phyloP scores from a whole-genome alignment of 2,329 filamentous ascomycete species.

The Trichoderma endophyticum region DNA sequence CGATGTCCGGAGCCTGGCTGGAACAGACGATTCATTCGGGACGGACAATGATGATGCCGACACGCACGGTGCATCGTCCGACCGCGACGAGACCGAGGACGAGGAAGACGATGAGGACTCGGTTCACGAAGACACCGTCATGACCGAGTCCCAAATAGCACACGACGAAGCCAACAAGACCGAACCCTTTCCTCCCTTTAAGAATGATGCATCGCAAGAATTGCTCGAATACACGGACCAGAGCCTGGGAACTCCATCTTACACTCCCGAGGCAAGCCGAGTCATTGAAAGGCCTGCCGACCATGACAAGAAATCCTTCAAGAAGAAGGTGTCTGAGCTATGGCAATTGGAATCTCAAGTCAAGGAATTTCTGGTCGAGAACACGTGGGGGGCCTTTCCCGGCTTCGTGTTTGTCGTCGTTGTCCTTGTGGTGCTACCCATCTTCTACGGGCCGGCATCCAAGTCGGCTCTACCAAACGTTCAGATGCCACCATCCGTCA shows the following conservation, averaged over 20 bases:
- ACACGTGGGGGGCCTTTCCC: slow-evolving; percentile 25
- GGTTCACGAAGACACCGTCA: slow-evolving; percentile 15
- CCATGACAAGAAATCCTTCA: slow-evolving; percentile 20
- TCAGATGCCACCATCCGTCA: slow-evolving; percentile 20
- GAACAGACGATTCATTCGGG: slow-evolving; percentile 47
- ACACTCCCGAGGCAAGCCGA: slow-evolving; percentile 36
- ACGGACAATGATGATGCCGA: slow-evolving; percentile 39
- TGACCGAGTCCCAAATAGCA: slow-evolving; percentile 12
- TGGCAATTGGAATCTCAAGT: slow-evolving; percentile 18
- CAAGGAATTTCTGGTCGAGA: slow-evolving; percentile 22
- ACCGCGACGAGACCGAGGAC: slow-evolving; percentile 16
- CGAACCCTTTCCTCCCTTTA: slow-evolving; percentile 31
- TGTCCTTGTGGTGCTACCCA: slow-evolving; percentile 26
- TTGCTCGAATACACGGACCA: slow-evolving; percentile 51
- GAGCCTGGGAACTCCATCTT: slow-evolving; percentile 44
- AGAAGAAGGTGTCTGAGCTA: slow-evolving; percentile 21
- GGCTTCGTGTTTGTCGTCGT: slow-evolving; percentile 26
- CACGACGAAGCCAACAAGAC: slow-evolving; percentile 14
- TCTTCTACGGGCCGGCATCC: slow-evolving; percentile 30
- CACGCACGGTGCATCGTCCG: neutral
- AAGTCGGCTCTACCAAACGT: neutral
- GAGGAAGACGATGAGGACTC: slow-evolving; percentile 18
- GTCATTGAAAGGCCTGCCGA: slow-evolving; percentile 24
- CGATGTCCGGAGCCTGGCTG: slow-evolving; percentile 51
- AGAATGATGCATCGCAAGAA: slow-evolving; percentile 31